These are phyloP conservation scores for Penicillium longicatenatum DNA, from an alignment of 495 filamentous ascomycete genomes.

Conservation along the genomic window DNA sequence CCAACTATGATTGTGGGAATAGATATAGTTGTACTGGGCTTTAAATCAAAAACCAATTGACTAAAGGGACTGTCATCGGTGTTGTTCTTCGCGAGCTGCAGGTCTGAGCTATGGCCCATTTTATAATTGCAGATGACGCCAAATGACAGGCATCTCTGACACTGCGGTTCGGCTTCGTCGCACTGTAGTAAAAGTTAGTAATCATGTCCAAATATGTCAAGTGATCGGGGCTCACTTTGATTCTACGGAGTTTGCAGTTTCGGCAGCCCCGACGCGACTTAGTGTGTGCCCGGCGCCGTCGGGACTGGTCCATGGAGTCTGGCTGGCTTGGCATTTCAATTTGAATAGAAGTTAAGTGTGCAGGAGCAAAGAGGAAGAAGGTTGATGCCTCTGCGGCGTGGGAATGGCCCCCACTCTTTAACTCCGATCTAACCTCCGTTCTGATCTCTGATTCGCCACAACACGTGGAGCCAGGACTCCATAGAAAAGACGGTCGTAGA, in stretches of 20 bases:
- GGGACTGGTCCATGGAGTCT: not conserved
- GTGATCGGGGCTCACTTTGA: conserved; percentile 35
- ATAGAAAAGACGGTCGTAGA: not conserved
- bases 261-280: conserved; percentile 42
- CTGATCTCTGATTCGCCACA: not conserved
- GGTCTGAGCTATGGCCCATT: conserved; percentile 19
- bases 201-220: not conserved
- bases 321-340: not conserved
- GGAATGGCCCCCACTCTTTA: not conserved
- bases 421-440: not conserved
- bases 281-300: conserved; percentile 26
- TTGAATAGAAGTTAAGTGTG: not conserved
- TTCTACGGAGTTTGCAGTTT: conserved; percentile 45
- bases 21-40: not conserved
- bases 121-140: conserved; percentile 42
- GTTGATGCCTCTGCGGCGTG: not conserved
- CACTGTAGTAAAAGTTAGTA: conserved; percentile 24
- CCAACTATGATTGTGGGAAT: conserved; percentile 11
- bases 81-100: conserved; percentile 23
- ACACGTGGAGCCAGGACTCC: not conserved
- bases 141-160: conserved; percentile 36
- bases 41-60: conserved; percentile 11
- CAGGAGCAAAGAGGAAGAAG: not conserved
- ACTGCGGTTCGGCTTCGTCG: conserved; percentile 40
- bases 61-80: conserved; percentile 10